Evolutionary conservation across 495 filamentous ascomycete species (phyloP).

Genomic region (Talaromyces borbonicus): DNA sequence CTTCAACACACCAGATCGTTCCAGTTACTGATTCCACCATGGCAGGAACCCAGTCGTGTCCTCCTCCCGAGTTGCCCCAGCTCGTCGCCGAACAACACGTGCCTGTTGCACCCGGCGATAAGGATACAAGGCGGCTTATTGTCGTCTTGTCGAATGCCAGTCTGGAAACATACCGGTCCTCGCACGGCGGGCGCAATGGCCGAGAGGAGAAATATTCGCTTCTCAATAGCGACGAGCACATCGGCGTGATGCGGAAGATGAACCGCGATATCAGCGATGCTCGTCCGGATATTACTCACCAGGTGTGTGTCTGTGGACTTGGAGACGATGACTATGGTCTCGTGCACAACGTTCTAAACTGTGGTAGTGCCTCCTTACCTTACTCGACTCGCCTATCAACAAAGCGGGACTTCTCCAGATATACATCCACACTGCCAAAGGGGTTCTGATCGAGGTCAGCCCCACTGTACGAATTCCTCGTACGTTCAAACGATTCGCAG

Average conservation of each 20-base stretch:
- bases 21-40: not conserved
- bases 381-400: constrained; percentile 96
- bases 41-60: constrained; percentile 82
- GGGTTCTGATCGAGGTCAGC: constrained; percentile 94
- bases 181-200: constrained; percentile 57
- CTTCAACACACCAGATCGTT: constrained; percentile 1
- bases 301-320: constrained; percentile 49
- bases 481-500: constrained; percentile 97
- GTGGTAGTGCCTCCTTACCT: constrained; percentile 84
- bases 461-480: constrained; percentile 93
- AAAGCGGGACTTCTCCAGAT: constrained; percentile 96
- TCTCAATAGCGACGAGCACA: constrained; percentile 97
- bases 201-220: constrained; percentile 91
- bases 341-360: constrained; percentile 7
- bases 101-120: constrained; percentile 75
- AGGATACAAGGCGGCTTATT: constrained; percentile 80
- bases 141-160: constrained; percentile 96
- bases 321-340: no score
- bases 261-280: constrained; percentile 97
- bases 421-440: constrained; percentile 95
- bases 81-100: constrained; percentile 87
- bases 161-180: constrained; percentile 90
- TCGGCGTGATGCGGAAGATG: constrained; percentile 98
- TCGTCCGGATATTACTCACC: constrained; percentile 93
- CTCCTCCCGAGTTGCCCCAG: constrained; percentile 80